Evolutionary conservation across 2,329 filamentous ascomycete genomes (phyloP).

Genomic region (Exophiala spinifera): DNA sequence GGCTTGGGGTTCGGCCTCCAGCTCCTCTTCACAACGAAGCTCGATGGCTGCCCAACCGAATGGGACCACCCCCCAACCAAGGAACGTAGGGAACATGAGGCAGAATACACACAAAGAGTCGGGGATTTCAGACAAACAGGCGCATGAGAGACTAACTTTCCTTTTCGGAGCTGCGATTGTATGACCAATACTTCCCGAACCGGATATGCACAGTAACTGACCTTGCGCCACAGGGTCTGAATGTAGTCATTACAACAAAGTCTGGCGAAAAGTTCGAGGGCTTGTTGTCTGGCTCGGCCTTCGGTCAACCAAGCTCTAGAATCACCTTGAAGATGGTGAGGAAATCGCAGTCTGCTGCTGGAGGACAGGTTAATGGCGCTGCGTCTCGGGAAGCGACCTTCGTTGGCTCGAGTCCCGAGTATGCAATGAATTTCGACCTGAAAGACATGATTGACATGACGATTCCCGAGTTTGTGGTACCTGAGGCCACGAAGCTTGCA

Average conservation of each 20-base stretch:
- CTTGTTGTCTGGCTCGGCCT: conserved; percentile 56
- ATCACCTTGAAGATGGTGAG: conserved; percentile 66
- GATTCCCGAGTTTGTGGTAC: conserved; percentile 52
- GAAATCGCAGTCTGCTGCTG: conserved; percentile 42
- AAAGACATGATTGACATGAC: conserved; percentile 59
- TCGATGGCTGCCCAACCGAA: conserved; percentile 51
- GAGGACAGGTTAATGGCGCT: conserved; percentile 41
- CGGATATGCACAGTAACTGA: conserved; percentile 3
- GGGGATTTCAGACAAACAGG: conserved; percentile 55
- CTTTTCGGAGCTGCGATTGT: conserved; percentile 59
- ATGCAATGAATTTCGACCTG: conserved; percentile 59
- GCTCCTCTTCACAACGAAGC: conserved; percentile 59
- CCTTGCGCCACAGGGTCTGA: conserved; percentile 48
- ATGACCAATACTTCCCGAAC: conserved; percentile 33
- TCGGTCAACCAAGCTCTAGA: conserved; percentile 52
- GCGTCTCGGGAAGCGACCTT: conserved; percentile 40
- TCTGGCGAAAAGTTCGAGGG: conserved; percentile 61
- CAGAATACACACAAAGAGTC: conserved; percentile 43
- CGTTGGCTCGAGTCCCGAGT: conserved; percentile 43
- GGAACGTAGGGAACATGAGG: conserved; percentile 39
- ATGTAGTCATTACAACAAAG: conserved; percentile 55
- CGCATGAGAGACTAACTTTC: conserved; percentile 59
- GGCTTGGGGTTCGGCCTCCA: conserved; percentile 60
- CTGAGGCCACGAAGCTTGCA: conserved; percentile 51
- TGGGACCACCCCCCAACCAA: conserved; percentile 49